Percentiles rank a stretch among this genome's conserved stretches.
These are phyloP conservation scores for Gliomastix tumulicola DNA, from an alignment of 2,329 filamentous ascomycete genomes.

Conservation along the genomic window DNA sequence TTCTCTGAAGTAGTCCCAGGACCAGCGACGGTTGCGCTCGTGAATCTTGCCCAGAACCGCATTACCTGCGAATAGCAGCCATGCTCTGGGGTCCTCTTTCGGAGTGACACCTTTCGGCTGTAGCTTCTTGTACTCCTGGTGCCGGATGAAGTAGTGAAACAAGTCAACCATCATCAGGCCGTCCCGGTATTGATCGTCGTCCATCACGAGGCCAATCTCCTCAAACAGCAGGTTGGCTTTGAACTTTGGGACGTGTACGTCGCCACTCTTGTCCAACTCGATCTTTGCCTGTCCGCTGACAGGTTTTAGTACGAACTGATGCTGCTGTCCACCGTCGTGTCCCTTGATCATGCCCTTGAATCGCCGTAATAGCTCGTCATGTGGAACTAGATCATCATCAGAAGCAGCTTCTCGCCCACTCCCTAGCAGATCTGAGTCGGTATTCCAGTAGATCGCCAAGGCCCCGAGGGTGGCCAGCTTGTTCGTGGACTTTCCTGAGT, in stretches of 20 bases:
- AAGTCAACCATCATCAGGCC: slow-evolving; percentile 96
- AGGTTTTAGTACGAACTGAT: slow-evolving; percentile 93
- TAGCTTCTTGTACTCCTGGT: slow-evolving; percentile 92
- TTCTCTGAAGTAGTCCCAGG: slow-evolving; percentile 92
- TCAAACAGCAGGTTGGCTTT: slow-evolving; percentile 92
- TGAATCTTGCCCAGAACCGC: slow-evolving; percentile 92
- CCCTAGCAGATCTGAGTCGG: slow-evolving; percentile 77
- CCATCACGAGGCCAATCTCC: slow-evolving; percentile 94
- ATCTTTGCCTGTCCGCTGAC: slow-evolving; percentile 93
- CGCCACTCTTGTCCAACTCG: slow-evolving; percentile 89
- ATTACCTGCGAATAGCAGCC: slow-evolving; percentile 86
- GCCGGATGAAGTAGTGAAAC: slow-evolving; percentile 96
- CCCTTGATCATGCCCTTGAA: slow-evolving; percentile 77
- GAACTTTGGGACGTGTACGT: slow-evolving; percentile 70
- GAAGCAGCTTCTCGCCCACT: slow-evolving; percentile 62
- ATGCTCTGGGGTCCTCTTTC: slow-evolving; percentile 86
- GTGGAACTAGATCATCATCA: slow-evolving; percentile 52
- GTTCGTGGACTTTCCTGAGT: slow-evolving; percentile 74
- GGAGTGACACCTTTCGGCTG: slow-evolving; percentile 76
- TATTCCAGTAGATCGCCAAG: slow-evolving; percentile 96
- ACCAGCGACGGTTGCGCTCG: slow-evolving; percentile 86
- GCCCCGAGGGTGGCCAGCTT: slow-evolving; percentile 89
- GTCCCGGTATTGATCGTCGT: slow-evolving; percentile 96
- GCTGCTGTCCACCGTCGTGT: slow-evolving; percentile 49
- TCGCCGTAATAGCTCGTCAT: slow-evolving; percentile 69